Percentiles rank a stretch among this genome's conserved stretches.
Conservation (phyloP, 805 yeast genomes). For the Candida rishiriensis region DNA sequence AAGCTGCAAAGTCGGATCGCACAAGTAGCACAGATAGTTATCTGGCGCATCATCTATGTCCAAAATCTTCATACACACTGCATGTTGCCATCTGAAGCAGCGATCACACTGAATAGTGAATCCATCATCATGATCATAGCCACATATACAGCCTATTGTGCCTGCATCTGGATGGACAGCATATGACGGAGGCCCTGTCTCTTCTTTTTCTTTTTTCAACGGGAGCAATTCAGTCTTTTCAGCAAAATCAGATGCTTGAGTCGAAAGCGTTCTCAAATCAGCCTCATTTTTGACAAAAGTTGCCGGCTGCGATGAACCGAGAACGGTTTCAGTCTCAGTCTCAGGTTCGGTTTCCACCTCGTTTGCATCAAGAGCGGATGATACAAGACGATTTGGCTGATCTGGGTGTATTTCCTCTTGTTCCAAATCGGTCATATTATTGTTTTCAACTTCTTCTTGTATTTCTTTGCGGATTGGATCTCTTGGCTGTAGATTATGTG, state of each 20-base stretch:
- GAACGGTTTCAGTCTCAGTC: not conserved
- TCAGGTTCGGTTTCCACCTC: constrained; percentile 1
- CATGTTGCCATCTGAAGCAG: constrained; percentile 94
- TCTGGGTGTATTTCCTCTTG: not conserved
- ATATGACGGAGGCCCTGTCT: constrained; percentile 37
- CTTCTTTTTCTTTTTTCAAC: no score
- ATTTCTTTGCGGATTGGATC: not conserved
- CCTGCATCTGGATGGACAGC: constrained; percentile 81
- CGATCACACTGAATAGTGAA: constrained; percentile 92
- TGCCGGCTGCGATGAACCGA: no score
- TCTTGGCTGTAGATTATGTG: not conserved
- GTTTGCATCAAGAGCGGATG: not conserved
- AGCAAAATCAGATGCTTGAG: no score
- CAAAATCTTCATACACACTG: constrained; percentile 77
- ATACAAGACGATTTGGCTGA: not conserved
- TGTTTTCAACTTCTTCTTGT: not conserved
- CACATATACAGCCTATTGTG: constrained; percentile 84
- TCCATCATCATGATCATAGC: constrained; percentile 83
- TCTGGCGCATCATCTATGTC: constrained; percentile 78
- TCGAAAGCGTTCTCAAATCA: no score
- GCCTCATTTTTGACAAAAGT: no score
- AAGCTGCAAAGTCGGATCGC: constrained; percentile 47
- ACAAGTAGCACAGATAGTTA: constrained; percentile 70
- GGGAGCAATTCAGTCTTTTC: constrained; percentile 3
- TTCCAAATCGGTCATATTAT: not conserved